These are phyloP conservation scores for Fusarium keratoplasticum DNA, from an alignment of 2,329 filamentous ascomycete species.

Conservation along the genomic window DNA sequence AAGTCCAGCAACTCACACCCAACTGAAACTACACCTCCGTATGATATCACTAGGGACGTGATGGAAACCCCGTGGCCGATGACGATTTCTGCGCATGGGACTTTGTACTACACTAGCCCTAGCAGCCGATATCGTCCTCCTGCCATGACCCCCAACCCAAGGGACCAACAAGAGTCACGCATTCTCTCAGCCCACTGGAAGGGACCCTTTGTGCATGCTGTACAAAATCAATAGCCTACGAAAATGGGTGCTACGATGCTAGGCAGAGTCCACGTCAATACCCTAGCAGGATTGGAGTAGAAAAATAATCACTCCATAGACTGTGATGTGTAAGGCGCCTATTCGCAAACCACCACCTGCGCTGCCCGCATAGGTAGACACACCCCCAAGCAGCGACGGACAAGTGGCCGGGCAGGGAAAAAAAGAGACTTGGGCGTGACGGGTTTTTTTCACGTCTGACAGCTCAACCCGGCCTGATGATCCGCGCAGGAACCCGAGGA, in stretches of 20 bases:
- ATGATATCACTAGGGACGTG: not conserved
- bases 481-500: conserved; percentile 48
- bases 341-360: conserved; percentile 29
- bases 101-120: not conserved
- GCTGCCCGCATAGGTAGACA: conserved; percentile 23
- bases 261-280: conserved; percentile 8
- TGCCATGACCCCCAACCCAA: conserved; percentile 1
- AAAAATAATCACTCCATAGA: conserved; percentile 18
- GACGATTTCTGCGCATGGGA: not conserved
- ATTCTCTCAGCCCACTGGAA: not conserved
- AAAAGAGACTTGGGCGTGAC: not conserved
- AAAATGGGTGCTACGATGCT: conserved; percentile 8
- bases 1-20: not conserved
- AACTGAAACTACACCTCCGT: not conserved
- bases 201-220: conserved; percentile 31
- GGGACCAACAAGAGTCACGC: not conserved
- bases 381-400: conserved; percentile 15
- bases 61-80: not conserved
- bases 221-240: conserved; percentile 22
- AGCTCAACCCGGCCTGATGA: conserved; percentile 45
- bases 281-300: not conserved
- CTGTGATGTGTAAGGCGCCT: conserved; percentile 33
- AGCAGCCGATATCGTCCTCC: conserved; percentile 1
- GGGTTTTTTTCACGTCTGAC: conserved; percentile 27
- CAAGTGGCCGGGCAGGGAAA: conserved; percentile 29